Conservation (phyloP, 257 asterid species). For the Plantago major region DNA sequence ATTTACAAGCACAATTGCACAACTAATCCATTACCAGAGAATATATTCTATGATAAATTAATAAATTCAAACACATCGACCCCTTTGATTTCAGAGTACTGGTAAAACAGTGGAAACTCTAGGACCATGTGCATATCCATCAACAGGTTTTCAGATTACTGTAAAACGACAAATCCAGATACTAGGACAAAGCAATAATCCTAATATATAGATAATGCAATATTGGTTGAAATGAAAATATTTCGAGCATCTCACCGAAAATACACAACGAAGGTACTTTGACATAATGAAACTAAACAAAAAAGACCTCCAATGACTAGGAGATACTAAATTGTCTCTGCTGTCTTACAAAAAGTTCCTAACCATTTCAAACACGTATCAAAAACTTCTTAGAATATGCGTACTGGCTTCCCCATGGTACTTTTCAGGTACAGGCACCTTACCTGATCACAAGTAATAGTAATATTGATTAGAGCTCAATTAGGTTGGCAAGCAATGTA, state of each 20-base stretch:
- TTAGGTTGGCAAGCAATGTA: neutral
- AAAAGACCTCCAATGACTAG: neutral
- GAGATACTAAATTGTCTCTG: neutral
- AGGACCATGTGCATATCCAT: too few relatives aligned
- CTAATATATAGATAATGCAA: too few relatives aligned
- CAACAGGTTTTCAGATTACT: too few relatives aligned
- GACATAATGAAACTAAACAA: neutral
- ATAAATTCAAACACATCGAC: too few relatives aligned
- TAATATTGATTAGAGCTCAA: neutral
- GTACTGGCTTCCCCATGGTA: slow-evolving; percentile 51
- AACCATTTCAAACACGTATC: neutral
- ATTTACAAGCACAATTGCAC: too few relatives aligned
- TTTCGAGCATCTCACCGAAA: neutral
- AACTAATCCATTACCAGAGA: too few relatives aligned
- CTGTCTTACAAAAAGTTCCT: neutral
- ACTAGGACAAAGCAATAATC: too few relatives aligned
- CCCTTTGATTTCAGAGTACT: too few relatives aligned
- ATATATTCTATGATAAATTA: too few relatives aligned
- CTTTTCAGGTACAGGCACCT: slow-evolving; percentile 53
- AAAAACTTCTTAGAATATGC: slow-evolving; percentile 31
- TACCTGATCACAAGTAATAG: slow-evolving; percentile 27
- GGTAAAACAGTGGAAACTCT: too few relatives aligned
- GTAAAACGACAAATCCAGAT: too few relatives aligned
- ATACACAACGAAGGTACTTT: neutral
- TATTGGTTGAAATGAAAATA: too few relatives aligned